Evolutionary conservation across 192 early-diverging fungal species (phyloP).

Genomic region (Backusella australiensis): DNA sequence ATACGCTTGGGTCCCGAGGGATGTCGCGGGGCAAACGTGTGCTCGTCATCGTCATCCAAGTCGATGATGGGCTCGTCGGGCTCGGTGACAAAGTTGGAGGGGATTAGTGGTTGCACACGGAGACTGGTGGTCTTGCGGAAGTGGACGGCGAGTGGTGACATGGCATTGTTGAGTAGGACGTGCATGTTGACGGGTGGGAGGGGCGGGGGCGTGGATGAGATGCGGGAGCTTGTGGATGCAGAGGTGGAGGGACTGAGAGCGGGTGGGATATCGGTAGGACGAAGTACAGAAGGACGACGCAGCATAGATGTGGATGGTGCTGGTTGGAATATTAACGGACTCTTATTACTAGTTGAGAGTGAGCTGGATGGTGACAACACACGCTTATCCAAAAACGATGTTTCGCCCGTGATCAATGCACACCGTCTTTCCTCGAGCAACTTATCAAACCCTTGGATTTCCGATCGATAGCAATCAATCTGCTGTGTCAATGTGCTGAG

Average conservation of each 20-base stretch:
- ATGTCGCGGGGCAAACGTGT: conserved; percentile 31
- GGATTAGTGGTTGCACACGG: conserved; percentile 52
- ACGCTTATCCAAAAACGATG: conserved; percentile 29
- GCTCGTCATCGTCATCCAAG: conserved; percentile 42
- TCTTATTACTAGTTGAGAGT: not conserved
- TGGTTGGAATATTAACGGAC: not conserved
- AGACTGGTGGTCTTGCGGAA: conserved; percentile 39
- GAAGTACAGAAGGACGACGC: not conserved
- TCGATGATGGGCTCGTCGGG: conserved; percentile 35
- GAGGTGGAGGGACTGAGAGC: conserved; percentile 7
- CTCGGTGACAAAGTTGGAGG: conserved; percentile 53
- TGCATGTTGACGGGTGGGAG: conserved; percentile 42
- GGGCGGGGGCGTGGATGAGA: conserved; percentile 7
- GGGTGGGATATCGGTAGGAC: not conserved
- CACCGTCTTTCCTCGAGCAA: conserved; percentile 52
- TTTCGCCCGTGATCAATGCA: conserved; percentile 48
- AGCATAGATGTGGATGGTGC: not conserved
- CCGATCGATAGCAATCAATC: conserved; percentile 60
- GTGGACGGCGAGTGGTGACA: conserved; percentile 34
- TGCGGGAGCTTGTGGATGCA: not conserved
- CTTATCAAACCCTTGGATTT: conserved; percentile 58
- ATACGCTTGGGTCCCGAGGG: conserved; percentile 29
- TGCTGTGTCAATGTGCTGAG: conserved; percentile 62
- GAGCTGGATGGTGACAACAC: conserved; percentile 16
- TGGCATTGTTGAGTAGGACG: conserved; percentile 16